phyloP scores from a whole-genome alignment of 139 green algal species.

The Diplosphaera chodatii region DNA sequence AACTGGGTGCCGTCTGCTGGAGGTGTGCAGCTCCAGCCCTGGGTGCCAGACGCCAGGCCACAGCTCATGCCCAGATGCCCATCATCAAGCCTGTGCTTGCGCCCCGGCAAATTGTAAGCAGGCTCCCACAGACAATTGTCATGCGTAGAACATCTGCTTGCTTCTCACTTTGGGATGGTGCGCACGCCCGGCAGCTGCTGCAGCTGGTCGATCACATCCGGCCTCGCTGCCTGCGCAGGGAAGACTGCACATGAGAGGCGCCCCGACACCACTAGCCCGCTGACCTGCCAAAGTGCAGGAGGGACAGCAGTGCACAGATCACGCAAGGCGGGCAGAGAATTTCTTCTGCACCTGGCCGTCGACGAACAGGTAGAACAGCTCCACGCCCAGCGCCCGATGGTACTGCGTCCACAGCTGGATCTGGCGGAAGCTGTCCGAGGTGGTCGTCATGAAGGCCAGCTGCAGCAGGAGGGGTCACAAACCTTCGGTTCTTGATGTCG shows the following conservation, averaged over 20 bases:
- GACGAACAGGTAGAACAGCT: slow-evolving; percentile 57
- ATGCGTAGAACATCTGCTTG: too few species aligned
- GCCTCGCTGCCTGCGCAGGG: slow-evolving; percentile 19
- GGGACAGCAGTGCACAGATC: neutral
- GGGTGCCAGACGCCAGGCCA: too few species aligned
- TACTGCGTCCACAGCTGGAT: slow-evolving; percentile 54
- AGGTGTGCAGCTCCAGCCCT: too few species aligned
- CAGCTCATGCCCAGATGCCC: too few species aligned
- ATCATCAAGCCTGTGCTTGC: too few species aligned
- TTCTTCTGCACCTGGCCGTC: slow-evolving; percentile 34
- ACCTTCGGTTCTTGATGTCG: neutral
- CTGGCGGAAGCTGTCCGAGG: slow-evolving; percentile 34
- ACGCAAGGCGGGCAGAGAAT: neutral
- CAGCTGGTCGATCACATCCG: slow-evolving; percentile 18
- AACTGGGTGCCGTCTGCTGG: too few species aligned
- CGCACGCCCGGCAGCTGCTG: slow-evolving; percentile 29
- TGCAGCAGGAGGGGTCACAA: slow-evolving; percentile 6
- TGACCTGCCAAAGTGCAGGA: slow-evolving; percentile 15
- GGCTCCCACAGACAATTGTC: too few species aligned
- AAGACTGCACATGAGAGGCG: neutral
- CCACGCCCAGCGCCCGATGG: slow-evolving; percentile 42
- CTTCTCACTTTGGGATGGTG: slow-evolving; percentile 33
- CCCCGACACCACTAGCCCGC: neutral
- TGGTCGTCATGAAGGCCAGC: slow-evolving; percentile 57
- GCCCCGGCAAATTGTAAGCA: too few species aligned